phyloP scores from a whole-genome alignment of 2,329 filamentous ascomycete species.

The Exophiala oligosperma region DNA sequence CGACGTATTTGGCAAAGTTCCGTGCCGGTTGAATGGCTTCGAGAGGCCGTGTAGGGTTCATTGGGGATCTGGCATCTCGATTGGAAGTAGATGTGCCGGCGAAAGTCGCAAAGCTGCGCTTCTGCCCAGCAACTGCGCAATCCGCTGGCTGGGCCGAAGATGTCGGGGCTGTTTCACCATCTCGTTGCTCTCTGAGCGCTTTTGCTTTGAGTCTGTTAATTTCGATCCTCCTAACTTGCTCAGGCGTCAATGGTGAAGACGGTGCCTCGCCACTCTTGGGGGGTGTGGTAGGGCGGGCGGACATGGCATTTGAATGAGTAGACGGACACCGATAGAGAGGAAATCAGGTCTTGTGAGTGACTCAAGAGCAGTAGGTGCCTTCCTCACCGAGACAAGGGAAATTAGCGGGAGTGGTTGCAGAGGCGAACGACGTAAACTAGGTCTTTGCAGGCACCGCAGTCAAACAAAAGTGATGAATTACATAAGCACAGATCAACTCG shows the following conservation, averaged over 20 bases:
- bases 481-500: too few relatives aligned
- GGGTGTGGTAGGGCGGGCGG: conserved; percentile 47
- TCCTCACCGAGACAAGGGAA: too few relatives aligned
- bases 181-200: conserved; percentile 72
- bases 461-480: too few relatives aligned
- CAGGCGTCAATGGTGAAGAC: conserved; percentile 56
- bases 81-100: conserved; percentile 60
- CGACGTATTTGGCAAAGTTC: conserved; percentile 92
- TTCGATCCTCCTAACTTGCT: conserved; percentile 69
- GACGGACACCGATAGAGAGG: background rate
- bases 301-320: conserved; percentile 7
- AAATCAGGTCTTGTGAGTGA: too few relatives aligned
- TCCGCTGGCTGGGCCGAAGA: conserved; percentile 39
- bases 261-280: conserved; percentile 41
- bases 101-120: conserved; percentile 69
- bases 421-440: too few relatives aligned
- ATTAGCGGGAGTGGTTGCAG: too few relatives aligned
- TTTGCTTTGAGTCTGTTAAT: conserved; percentile 85
- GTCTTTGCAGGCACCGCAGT: too few relatives aligned
- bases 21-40: conserved; percentile 69
- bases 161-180: conserved; percentile 55
- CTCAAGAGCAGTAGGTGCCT: too few relatives aligned
- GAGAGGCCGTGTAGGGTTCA: conserved; percentile 37
- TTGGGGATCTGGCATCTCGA: conserved; percentile 64
- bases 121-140: conserved; percentile 62